Evolutionary conservation across 768 basidiomycete genomes (phyloP).

Genomic region (Hypholoma sublateritium): DNA sequence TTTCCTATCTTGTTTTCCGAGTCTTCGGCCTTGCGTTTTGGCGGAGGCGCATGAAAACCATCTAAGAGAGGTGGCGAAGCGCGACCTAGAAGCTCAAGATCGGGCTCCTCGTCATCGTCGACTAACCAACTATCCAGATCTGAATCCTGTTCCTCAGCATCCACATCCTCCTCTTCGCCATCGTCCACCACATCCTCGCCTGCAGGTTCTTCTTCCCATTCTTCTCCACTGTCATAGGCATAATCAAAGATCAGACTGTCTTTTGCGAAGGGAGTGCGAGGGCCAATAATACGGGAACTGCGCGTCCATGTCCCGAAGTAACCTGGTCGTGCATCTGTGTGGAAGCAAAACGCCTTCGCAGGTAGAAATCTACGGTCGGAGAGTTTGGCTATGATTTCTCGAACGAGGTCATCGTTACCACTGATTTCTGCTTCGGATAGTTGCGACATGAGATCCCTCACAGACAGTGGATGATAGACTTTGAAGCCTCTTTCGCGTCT

Average conservation of each 20-base stretch:
- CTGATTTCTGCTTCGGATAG: conserved; percentile 78
- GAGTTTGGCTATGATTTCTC: conserved; percentile 61
- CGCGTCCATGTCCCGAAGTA: conserved; percentile 96
- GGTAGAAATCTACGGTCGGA: conserved; percentile 62
- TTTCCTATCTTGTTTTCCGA: conserved; percentile 52
- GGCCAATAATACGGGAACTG: conserved; percentile 72
- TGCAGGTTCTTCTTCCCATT: conserved; percentile 90
- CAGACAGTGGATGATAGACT: conserved; percentile 35
- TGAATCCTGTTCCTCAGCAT: conserved; percentile 63
- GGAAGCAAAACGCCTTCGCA: conserved; percentile 82
- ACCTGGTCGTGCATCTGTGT: conserved; percentile 83
- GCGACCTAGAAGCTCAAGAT: conserved; percentile 38
- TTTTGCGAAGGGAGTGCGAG: conserved; percentile 78
- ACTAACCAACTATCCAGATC: conserved; percentile 81
- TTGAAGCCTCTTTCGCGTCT: conserved; percentile 29
- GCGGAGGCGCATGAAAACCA: conserved; percentile 21
- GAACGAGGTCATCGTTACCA: conserved; percentile 69
- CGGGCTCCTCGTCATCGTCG: conserved; percentile 64
- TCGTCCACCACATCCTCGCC: conserved; percentile 78
- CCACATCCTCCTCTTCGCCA: conserved; percentile 61
- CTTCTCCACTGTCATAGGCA: conserved; percentile 90
- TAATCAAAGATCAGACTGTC: conserved; percentile 85
- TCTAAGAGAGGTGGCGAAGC: conserved; percentile 32
- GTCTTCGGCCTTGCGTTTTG: conserved; percentile 70
- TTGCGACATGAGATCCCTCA: conserved; percentile 51